Evolutionary conservation across 768 basidiomycete genomes (phyloP).

Genomic region (Thelephora aurantiotincta): DNA sequence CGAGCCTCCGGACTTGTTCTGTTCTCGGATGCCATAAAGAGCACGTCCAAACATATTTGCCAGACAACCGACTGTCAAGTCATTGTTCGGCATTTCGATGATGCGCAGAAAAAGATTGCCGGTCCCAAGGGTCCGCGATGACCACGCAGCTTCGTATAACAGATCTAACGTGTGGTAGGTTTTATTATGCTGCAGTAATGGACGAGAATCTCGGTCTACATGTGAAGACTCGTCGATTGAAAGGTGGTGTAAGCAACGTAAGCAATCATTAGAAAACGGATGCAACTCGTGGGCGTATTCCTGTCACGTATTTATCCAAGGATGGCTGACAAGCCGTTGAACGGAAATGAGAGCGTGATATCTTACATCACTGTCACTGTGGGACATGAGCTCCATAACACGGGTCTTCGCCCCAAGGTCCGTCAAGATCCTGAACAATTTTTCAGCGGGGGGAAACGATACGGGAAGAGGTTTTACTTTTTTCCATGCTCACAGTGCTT

Average conservation of each 20-base stretch:
- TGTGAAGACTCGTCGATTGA: background rate
- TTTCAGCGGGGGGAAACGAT: background rate
- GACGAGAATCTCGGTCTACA: background rate
- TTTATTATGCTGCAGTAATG: background rate
- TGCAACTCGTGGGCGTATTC: background rate
- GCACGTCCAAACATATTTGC: conserved; percentile 74
- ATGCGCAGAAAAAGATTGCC: conserved; percentile 50
- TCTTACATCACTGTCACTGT: conserved; percentile 75
- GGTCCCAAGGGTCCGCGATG: too few species aligned
- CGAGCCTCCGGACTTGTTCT: conserved; percentile 75
- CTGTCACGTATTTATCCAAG: conserved; percentile 47
- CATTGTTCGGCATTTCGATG: conserved; percentile 81
- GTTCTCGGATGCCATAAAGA: conserved; percentile 74
- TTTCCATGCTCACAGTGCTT: conserved; percentile 86
- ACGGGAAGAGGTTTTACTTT: conserved; percentile 39
- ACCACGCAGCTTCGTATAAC: conserved; percentile 17
- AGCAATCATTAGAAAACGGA: too few species aligned
- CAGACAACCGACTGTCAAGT: conserved; percentile 80
- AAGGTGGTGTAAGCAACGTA: too few species aligned
- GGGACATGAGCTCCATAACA: conserved; percentile 88
- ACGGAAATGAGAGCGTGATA: conserved; percentile 88
- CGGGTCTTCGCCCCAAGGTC: conserved; percentile 78
- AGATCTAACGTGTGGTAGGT: background rate
- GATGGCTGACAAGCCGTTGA: conserved; percentile 83
- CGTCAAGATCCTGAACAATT: conserved; percentile 45